Evolutionary conservation across 805 yeast genomes (phyloP), one percentile per base, ranked within the genome.

Genomic region (Candida pseudoglaebosa): DNA sequence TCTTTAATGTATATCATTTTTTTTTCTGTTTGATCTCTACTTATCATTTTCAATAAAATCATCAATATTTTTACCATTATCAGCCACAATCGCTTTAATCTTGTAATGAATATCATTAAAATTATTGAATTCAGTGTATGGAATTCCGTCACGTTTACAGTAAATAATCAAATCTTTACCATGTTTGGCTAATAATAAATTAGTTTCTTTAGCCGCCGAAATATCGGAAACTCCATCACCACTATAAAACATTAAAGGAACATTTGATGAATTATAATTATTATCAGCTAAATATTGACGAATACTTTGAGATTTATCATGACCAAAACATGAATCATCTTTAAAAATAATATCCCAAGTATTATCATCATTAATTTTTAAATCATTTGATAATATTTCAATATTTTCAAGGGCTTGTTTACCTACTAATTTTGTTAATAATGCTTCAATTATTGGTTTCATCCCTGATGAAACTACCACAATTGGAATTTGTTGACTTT

Each of bases 221-320:
- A 93, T 70, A 61, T 93, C 99, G 33, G 95, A 82, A 22, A 93
- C 96, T 47, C 99, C 99, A 60, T 93, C 99, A 42, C 99, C 99
- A 55, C 95, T 86, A 70, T 93, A 93, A 59, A 91, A 87, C 50
- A 88, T 73, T 28, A 70, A 67, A 12, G 95, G 95, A 35, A 43
- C 38, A 46, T 62, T 45, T 43, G 57, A 39, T 46, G 53, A 44
- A 41, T 53, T 49, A 43, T 61, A 57, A 12, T 61, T 61, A 39
- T 65, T 55, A 7, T 44, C 38, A 5, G 38, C 41, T 48, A 68
- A 60, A 46, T 67, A 71, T 36, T 71, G 70, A 40, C 76, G 73
- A 51, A 93, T 91, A 20, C 93, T 83, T 40, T 77, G 73, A 21
- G 96, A 81, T 67, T 93, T 93, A 65, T 93, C 97, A 61, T 93